These are phyloP conservation scores for Picea sitchensis DNA, from an alignment of 75 land plant species.

Conservation along the genomic window DNA sequence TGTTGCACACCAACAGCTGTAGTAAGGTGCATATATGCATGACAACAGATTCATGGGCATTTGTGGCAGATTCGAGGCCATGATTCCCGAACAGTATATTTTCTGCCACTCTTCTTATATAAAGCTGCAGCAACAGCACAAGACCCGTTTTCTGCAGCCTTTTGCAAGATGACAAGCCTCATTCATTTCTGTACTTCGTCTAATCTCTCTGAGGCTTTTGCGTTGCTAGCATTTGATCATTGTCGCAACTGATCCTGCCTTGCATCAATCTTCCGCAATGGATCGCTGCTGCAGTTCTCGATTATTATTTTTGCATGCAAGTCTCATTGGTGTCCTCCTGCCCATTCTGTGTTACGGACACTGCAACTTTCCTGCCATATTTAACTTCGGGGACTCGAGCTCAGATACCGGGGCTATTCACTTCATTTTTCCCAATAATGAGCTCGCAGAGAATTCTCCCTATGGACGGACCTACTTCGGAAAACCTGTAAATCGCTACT, in stretches of 20 bases:
- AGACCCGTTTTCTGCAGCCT: not conserved
- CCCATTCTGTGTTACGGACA: not conserved
- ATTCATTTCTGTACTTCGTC: not conserved
- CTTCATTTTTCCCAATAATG: constrained; percentile 9
- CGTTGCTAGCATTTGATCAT: not conserved
- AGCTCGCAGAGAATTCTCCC: constrained; percentile 15
- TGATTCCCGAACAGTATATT: too few species aligned
- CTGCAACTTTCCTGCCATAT: not conserved
- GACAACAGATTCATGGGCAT: too few species aligned
- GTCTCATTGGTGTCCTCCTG: too few species aligned
- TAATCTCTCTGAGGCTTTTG: not conserved
- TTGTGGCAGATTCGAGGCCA: too few species aligned
- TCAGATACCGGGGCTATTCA: constrained; percentile 24
- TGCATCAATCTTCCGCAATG: too few species aligned
- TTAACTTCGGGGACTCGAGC: constrained; percentile 21
- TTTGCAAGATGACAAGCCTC: not conserved
- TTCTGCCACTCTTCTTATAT: too few species aligned
- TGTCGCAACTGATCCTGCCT: not conserved
- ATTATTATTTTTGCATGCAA: too few species aligned
- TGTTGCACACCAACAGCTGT: too few species aligned
- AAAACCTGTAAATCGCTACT: constrained; percentile 12
- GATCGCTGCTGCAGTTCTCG: too few species aligned
- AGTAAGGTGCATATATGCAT: too few species aligned
- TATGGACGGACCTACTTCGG: constrained; percentile 27
- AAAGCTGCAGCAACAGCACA: not conserved